A percentile compares a stretch with the other conserved stretches of the same genome.
These are phyloP conservation scores for Paramecium primaurelia DNA, from an alignment of 73 alveolate genomes.

Conservation along the genomic window DNA sequence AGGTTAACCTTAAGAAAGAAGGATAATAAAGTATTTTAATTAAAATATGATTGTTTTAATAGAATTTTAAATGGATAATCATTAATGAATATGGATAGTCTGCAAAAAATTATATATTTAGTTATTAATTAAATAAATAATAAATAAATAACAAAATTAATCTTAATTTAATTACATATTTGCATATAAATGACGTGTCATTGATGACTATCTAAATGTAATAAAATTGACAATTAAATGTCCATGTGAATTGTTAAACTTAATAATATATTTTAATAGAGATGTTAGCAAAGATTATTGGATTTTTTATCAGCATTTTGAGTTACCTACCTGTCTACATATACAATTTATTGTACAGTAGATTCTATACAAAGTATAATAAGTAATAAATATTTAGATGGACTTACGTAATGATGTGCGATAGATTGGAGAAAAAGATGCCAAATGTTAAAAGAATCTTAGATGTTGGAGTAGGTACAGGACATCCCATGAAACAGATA, in stretches of 20 bases:
- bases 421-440: constrained; percentile 42
- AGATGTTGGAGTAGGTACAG: constrained; percentile 62
- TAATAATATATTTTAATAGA: neutral
- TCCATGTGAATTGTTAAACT: neutral
- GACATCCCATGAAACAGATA: constrained; percentile 54
- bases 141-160: neutral
- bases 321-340: constrained; percentile 58
- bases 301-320: neutral
- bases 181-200: neutral
- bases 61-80: neutral
- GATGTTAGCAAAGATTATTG: constrained; percentile 3
- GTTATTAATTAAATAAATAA: neutral
- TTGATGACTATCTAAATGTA: neutral
- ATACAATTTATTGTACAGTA: constrained; percentile 31
- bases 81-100: neutral
- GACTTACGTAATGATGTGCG: constrained; percentile 51
- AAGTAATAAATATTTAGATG: constrained; percentile 11
- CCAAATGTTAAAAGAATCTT: constrained; percentile 12
- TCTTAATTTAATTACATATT: neutral
- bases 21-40: neutral
- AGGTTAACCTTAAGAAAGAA: too few relatives aligned
- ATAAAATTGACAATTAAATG: neutral
- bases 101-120: too few relatives aligned
- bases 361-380: constrained; percentile 1
- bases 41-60: neutral